A percentile compares a stretch with the other conserved stretches of the same genome.
phyloP scores from a whole-genome alignment of 495 filamentous ascomycete genomes.

The Aspergillus biplanus region DNA sequence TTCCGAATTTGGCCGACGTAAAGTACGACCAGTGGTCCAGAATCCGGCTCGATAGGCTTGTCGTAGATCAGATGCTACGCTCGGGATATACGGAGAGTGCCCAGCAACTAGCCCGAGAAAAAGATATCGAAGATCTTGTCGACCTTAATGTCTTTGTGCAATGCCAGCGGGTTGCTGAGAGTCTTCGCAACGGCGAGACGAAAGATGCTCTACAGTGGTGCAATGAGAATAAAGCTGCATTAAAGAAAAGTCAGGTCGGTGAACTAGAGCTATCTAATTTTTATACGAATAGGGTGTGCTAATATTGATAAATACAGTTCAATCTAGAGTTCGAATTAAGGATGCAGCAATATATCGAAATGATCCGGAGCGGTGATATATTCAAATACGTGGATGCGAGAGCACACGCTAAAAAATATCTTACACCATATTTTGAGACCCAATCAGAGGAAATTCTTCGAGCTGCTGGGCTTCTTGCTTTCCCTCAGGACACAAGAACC shows the following conservation, averaged over 20 bases:
- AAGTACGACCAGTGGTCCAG: constrained; percentile 93
- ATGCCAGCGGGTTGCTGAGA: constrained; percentile 74
- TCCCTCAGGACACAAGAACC: constrained; percentile 60
- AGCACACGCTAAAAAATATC: constrained; percentile 76
- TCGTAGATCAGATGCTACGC: constrained; percentile 89
- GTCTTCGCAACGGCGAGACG: constrained; percentile 70
- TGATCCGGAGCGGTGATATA: constrained; percentile 67
- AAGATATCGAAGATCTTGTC: constrained; percentile 75
- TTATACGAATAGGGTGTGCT: constrained; percentile 21
- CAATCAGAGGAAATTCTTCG: constrained; percentile 69
- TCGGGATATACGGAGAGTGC: constrained; percentile 83
- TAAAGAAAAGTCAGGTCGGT: constrained; percentile 81
- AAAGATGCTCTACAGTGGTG: constrained; percentile 87
- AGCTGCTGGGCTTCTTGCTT: constrained; percentile 81
- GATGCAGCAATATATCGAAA: constrained; percentile 94
- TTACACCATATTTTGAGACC: constrained; percentile 66
- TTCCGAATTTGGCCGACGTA: constrained; percentile 84
- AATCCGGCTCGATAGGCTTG: constrained; percentile 74
- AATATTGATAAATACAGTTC: constrained; percentile 57
- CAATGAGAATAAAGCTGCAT: constrained; percentile 81
- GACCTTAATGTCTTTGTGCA: constrained; percentile 88
- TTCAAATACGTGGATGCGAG: constrained; percentile 74
- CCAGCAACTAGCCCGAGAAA: constrained; percentile 68
- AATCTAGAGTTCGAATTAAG: constrained; percentile 92
- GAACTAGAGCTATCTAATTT: not conserved